Percentiles rank a stretch among this genome's conserved stretches.
Conservation (phyloP, 305 asterid species). For the Fraxinus ornus region DNA sequence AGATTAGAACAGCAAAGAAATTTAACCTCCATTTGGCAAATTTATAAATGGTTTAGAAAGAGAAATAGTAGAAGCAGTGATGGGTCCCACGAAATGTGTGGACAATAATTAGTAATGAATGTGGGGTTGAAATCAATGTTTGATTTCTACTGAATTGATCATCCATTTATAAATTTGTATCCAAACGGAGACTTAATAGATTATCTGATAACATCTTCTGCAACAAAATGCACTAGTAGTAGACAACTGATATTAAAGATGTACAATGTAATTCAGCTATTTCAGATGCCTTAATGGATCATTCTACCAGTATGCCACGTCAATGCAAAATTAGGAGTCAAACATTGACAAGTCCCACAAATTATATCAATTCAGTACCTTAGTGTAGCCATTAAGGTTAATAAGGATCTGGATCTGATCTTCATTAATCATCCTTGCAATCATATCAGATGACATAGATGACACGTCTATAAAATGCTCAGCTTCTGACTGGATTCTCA, state of each 20-base stretch:
- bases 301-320: not conserved
- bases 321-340: not conserved
- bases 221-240: not conserved
- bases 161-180: not conserved
- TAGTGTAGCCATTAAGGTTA: conserved; percentile 97
- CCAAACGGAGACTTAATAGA: not conserved
- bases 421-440: conserved; percentile 91
- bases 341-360: not conserved
- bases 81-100: not conserved
- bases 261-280: not conserved
- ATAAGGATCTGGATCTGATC: conserved; percentile 91
- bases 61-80: not conserved
- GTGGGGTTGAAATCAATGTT: not conserved
- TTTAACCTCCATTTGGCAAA: not conserved
- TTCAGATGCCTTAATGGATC: not conserved
- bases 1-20: conserved; percentile 14
- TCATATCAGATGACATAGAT: conserved; percentile 80
- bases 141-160: not conserved
- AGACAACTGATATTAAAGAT: not conserved
- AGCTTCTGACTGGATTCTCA: conserved; percentile 81
- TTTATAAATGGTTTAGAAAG: not conserved
- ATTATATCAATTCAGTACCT: conserved; percentile 43
- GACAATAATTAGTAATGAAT: not conserved
- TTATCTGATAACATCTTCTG: not conserved
- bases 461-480: conserved; percentile 94